A percentile compares a stretch with the other conserved stretches of the same genome.
phyloP scores from a whole-genome alignment of 1,284 basidiomycete genomes.

The Sanghuangporus sanghuang region DNA sequence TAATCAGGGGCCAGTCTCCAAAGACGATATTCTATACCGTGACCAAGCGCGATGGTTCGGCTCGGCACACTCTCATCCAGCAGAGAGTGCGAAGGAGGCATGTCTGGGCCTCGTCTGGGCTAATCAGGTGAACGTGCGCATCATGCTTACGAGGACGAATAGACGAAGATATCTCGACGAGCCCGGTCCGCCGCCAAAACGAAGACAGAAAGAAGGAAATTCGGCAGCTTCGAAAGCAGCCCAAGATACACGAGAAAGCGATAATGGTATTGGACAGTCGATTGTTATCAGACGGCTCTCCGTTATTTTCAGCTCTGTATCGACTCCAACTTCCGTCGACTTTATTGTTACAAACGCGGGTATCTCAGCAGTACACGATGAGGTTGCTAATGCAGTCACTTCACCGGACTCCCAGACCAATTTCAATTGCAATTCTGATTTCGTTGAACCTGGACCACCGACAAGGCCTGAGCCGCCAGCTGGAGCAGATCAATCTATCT shows the following conservation, averaged over 20 bases:
- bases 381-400: background rate
- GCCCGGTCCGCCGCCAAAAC: constrained; percentile 30
- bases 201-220: constrained; percentile 24
- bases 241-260: constrained; percentile 19
- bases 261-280: constrained; percentile 31
- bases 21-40: constrained; percentile 51
- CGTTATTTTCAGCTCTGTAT: constrained; percentile 71
- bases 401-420: background rate
- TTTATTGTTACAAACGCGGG: constrained; percentile 65
- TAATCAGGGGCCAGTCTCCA: constrained; percentile 21
- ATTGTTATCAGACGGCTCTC: constrained; percentile 57
- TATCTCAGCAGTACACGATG: constrained; percentile 32
- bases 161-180: constrained; percentile 53
- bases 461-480: background rate
- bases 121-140: constrained; percentile 78
- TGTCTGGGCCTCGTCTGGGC: constrained; percentile 87
- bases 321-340: constrained; percentile 55
- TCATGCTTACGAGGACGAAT: constrained; percentile 77
- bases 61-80: constrained; percentile 49
- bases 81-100: constrained; percentile 69
- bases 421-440: background rate
- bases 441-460: background rate
- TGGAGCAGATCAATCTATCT: too few species aligned
- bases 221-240: background rate
- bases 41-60: constrained; percentile 77